phyloP scores from a whole-genome alignment of 2,329 filamentous ascomycete genomes.

The Fusarium sp. region DNA sequence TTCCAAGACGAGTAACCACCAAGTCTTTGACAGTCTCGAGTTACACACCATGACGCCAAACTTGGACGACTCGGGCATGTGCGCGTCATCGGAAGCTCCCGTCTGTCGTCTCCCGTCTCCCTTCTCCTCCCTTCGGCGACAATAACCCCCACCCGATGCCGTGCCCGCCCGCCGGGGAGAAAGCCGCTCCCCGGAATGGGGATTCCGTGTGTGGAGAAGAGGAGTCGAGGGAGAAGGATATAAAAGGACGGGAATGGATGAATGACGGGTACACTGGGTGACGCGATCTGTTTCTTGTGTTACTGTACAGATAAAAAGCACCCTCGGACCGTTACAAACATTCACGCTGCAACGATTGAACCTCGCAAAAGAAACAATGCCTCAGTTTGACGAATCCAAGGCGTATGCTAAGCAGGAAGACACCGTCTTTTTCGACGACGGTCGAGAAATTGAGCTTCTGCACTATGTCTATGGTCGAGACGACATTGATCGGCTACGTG shows the following conservation, averaged over 20 bases:
- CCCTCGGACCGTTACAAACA: neutral
- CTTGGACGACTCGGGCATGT: slow-evolving; percentile 21
- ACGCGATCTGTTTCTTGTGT: slow-evolving; percentile 18
- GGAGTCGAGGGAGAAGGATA: neutral
- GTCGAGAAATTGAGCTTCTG: slow-evolving; percentile 79
- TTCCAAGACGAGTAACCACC: neutral
- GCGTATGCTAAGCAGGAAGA: slow-evolving; percentile 58
- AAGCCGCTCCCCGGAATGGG: slow-evolving; percentile 23
- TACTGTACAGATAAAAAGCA: neutral
- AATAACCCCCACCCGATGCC: slow-evolving; percentile 26
- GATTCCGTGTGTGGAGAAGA: slow-evolving; percentile 14
- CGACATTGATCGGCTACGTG: slow-evolving; percentile 72
- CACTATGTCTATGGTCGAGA: slow-evolving; percentile 74
- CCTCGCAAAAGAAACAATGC: slow-evolving; percentile 24
- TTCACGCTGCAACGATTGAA: neutral
- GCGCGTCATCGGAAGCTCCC: slow-evolving; percentile 36
- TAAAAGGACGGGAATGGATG: slow-evolving; percentile 31
- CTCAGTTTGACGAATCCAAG: slow-evolving; percentile 52
- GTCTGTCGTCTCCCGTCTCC: slow-evolving; percentile 1
- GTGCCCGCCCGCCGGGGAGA: slow-evolving; percentile 30
- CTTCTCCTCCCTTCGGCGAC: neutral
- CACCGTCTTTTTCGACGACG: slow-evolving; percentile 70
- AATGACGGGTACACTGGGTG: slow-evolving; percentile 40
- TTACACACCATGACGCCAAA: neutral
- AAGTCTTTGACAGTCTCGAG: neutral